Conservation (phyloP, 208 protist species). For the Wallacemonas sp. region DNA sequence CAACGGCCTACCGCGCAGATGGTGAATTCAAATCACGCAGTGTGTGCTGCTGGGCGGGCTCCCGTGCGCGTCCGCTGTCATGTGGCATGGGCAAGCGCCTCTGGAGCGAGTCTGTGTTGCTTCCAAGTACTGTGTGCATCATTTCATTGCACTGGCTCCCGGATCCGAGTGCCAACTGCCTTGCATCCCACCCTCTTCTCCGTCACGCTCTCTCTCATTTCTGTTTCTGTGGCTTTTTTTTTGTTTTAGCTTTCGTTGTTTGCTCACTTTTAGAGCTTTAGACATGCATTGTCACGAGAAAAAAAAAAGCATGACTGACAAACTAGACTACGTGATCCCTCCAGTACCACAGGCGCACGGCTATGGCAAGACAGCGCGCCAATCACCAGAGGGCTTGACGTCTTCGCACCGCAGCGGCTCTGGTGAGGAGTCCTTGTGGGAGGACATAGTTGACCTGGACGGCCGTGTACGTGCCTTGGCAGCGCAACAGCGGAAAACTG, state of each 20-base stretch:
- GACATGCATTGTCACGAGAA: neutral
- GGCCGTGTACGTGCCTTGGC: neutral
- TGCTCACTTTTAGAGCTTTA: too few relatives aligned
- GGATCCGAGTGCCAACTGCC: too few relatives aligned
- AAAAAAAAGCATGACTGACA: neutral
- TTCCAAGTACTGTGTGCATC: too few relatives aligned
- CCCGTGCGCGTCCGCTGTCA: too few relatives aligned
- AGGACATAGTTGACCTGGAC: neutral
- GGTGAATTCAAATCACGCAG: too few relatives aligned
- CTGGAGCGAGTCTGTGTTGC: too few relatives aligned
- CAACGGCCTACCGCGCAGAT: too few relatives aligned
- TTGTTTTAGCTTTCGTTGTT: too few relatives aligned
- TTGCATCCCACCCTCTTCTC: neutral
- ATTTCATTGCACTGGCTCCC: too few relatives aligned
- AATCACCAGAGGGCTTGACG: neutral
- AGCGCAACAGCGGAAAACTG: neutral
- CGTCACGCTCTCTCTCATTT: neutral
- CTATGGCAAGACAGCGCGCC: neutral
- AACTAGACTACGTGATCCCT: constrained; percentile 3
- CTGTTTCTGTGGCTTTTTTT: neutral
- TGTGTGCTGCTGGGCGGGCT: too few relatives aligned
- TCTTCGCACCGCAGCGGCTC: neutral
- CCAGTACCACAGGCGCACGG: too few relatives aligned
- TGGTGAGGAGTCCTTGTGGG: neutral
- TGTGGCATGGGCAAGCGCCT: too few relatives aligned